Conservation (phyloP, 2,329 filamentous ascomycete species). For the Ceratocystiopsis brevicomis region DNA sequence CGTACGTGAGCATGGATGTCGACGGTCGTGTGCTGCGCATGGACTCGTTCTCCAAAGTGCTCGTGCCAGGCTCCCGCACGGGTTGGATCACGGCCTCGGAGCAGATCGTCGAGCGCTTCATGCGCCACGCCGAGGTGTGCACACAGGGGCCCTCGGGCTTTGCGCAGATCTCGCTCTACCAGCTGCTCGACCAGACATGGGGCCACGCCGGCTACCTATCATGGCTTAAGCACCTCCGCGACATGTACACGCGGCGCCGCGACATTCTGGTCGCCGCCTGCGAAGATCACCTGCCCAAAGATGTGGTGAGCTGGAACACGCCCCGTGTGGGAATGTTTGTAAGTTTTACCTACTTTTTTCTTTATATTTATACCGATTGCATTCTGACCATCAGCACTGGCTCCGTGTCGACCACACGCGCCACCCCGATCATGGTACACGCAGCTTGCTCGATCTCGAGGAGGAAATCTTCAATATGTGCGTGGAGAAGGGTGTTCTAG, state of each 20-base stretch:
- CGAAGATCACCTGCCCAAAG: constrained; percentile 53
- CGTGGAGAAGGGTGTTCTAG: constrained; percentile 58
- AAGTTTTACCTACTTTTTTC: constrained; percentile 24
- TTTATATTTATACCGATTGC: neutral
- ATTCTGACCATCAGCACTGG: constrained; percentile 40
- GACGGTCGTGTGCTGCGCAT: constrained; percentile 80
- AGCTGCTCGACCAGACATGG: constrained; percentile 71
- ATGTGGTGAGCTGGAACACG: constrained; percentile 60
- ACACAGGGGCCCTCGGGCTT: constrained; percentile 76
- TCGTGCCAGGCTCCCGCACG: constrained; percentile 61
- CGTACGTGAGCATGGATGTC: constrained; percentile 59
- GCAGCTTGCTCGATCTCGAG: constrained; percentile 49
- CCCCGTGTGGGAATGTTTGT: constrained; percentile 91
- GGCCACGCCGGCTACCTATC: constrained; percentile 75
- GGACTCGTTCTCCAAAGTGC: constrained; percentile 86
- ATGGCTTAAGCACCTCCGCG: constrained; percentile 70
- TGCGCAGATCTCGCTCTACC: constrained; percentile 67
- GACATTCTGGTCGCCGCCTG: constrained; percentile 64
- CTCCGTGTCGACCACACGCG: constrained; percentile 45
- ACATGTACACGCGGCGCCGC: constrained; percentile 63
- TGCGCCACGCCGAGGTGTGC: constrained; percentile 63
- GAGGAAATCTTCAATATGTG: constrained; percentile 67
- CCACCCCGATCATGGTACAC: constrained; percentile 40
- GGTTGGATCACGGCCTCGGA: constrained; percentile 83
- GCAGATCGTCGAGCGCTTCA: constrained; percentile 67